Conservation (phyloP, 75 land plant species). For the Pinus tabuliformis region DNA sequence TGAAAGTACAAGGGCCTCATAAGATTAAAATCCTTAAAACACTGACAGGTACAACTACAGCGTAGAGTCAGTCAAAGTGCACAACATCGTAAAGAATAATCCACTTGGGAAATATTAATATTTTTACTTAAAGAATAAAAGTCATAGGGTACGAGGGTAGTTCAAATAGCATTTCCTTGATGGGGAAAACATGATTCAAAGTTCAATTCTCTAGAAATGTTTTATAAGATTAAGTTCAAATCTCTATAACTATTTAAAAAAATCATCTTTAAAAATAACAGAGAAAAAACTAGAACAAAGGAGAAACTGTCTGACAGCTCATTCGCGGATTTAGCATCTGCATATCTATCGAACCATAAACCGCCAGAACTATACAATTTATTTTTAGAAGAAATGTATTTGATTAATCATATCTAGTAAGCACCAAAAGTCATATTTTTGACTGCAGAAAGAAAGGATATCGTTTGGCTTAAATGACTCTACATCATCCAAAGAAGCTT, state of each 20-base stretch:
- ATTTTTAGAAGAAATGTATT: neutral
- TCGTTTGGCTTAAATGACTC: neutral
- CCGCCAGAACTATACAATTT: neutral
- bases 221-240: no score
- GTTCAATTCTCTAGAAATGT: no score
- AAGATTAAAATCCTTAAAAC: neutral
- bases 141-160: neutral
- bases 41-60: neutral
- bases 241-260: no score
- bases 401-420: neutral
- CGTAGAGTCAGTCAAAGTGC: no score
- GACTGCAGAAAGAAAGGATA: neutral
- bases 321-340: neutral
- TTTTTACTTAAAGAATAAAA: neutral
- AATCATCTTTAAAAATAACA: no score
- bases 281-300: neutral
- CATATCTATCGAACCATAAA: neutral
- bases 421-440: neutral
- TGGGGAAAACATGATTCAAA: no score
- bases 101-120: no score
- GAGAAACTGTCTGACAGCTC: neutral
- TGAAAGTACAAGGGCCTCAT: neutral
- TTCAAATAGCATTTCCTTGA: no score
- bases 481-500: neutral
- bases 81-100: neutral